Conservation (phyloP, 805 yeast species). For the Pichia gijzeniarum region DNA sequence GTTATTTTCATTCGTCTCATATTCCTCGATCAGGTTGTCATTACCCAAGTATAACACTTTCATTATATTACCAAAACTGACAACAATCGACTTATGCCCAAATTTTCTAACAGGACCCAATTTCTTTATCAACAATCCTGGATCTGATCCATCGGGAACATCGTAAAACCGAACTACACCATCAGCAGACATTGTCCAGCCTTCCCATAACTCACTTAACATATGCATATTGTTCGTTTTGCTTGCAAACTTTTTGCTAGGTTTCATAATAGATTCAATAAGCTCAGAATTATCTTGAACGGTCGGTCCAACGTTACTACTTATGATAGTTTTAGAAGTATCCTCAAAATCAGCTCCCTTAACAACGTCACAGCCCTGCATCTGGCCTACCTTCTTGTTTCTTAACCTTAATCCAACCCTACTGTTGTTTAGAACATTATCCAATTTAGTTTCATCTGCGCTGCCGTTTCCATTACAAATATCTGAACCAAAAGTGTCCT, state of each 20-base stretch:
- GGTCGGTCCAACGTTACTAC: too few species aligned
- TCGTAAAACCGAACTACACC: slow-evolving; percentile 58
- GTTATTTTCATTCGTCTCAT: slow-evolving; percentile 40
- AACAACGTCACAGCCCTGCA: too few species aligned
- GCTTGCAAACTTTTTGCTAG: neutral
- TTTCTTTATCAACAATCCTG: slow-evolving; percentile 45
- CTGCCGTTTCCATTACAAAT: too few species aligned
- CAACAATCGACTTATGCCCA: slow-evolving; percentile 73
- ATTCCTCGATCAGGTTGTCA: slow-evolving; percentile 61
- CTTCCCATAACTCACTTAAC: slow-evolving; percentile 60
- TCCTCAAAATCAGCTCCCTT: neutral
- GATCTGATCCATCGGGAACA: slow-evolving; percentile 42
- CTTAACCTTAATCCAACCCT: slow-evolving; percentile 12
- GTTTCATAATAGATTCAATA: too few species aligned
- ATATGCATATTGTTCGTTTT: slow-evolving; percentile 11
- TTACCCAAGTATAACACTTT: slow-evolving; percentile 70
- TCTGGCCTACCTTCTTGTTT: neutral
- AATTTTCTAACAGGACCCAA: slow-evolving; percentile 60
- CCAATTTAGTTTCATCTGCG: too few species aligned
- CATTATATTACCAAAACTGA: slow-evolving; percentile 67
- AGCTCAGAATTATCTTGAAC: too few species aligned
- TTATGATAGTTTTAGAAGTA: too few species aligned
- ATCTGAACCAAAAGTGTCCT: too few species aligned
- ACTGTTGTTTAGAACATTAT: neutral
- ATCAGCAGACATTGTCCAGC: slow-evolving; percentile 67